These are phyloP conservation scores for Suhomyces bokatorum DNA, from an alignment of 1,139 yeast species.

Conservation along the genomic window DNA sequence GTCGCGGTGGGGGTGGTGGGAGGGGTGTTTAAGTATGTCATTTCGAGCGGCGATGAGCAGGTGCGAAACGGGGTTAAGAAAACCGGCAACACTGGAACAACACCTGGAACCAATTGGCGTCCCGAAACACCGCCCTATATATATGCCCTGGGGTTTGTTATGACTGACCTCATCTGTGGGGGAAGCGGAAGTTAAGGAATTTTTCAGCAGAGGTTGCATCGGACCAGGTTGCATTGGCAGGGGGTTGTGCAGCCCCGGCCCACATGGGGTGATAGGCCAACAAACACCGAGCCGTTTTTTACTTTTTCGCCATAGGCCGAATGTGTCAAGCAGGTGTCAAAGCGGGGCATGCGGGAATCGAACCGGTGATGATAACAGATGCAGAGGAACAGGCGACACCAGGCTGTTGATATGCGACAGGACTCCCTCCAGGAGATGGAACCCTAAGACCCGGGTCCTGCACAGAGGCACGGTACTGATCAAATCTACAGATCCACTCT, in stretches of 20 bases:
- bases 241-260: too few species aligned
- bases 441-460: conserved; percentile 1
- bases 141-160: conserved; percentile 1
- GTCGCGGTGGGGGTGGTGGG: too few species aligned
- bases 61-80: not conserved
- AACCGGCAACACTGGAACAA: not conserved
- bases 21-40: conserved; percentile 18
- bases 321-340: too few species aligned
- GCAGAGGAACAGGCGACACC: too few species aligned
- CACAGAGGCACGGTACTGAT: not conserved
- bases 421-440: too few species aligned
- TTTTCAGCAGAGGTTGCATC: conserved; percentile 10
- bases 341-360: too few species aligned
- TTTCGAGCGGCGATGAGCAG: conserved; percentile 2
- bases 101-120: not conserved
- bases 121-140: conserved; percentile 1
- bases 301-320: too few species aligned
- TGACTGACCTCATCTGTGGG: conserved; percentile 4
- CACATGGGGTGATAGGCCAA: too few species aligned
- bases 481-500: not conserved
- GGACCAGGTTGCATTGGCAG: conserved; percentile 4
- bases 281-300: too few species aligned
- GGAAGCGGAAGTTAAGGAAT: not conserved
- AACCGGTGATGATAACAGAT: too few species aligned
- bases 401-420: too few species aligned